A percentile compares a stretch with the other conserved stretches of the same genome.
phyloP scores from a whole-genome alignment of 2,329 filamentous ascomycete genomes.

The Didymella glomerata region DNA sequence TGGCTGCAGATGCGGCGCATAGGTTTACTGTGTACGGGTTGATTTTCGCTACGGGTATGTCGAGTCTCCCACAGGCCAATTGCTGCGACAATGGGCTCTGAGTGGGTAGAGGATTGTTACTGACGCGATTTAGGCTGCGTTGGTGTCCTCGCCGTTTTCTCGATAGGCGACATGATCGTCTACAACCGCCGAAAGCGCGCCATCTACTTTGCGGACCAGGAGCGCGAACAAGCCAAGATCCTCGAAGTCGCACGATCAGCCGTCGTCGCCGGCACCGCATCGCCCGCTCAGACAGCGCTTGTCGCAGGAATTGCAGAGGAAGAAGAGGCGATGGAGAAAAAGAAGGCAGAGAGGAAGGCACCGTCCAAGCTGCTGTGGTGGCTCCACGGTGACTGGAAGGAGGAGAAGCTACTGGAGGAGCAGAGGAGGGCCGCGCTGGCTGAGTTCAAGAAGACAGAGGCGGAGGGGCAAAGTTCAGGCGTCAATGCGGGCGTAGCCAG shows the following conservation, averaged over 20 bases:
- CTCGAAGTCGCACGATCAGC: conserved; percentile 57
- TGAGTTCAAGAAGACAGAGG: conserved; percentile 42
- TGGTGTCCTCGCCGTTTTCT: conserved; percentile 69
- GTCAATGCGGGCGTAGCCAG: conserved; percentile 24
- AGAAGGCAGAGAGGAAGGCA: conserved; percentile 45
- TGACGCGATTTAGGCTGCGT: conserved; percentile 59
- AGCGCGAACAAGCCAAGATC: conserved; percentile 54
- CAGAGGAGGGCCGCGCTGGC: conserved; percentile 45
- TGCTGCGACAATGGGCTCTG: conserved; percentile 9
- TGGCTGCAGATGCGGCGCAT: conserved; percentile 67
- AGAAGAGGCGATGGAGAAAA: conserved; percentile 58
- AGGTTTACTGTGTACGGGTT: conserved; percentile 66
- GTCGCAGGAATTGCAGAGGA: conserved; percentile 69
- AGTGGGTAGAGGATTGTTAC: not conserved
- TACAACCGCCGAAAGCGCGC: conserved; percentile 72
- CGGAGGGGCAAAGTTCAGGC: conserved; percentile 27
- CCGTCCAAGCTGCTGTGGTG: conserved; percentile 47
- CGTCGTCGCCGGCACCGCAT: conserved; percentile 54
- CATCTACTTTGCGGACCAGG: conserved; percentile 66
- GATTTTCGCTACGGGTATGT: conserved; percentile 68
- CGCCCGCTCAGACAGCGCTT: conserved; percentile 61
- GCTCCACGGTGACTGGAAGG: conserved; percentile 50
- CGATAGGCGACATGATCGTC: conserved; percentile 70
- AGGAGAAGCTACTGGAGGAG: conserved; percentile 47
- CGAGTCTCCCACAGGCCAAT: conserved; percentile 17